Percentiles rank a stretch among this genome's conserved stretches.
These are phyloP conservation scores for Ganoderma lucidum DNA, from an alignment of 1,284 basidiomycete genomes.

Conservation along the genomic window DNA sequence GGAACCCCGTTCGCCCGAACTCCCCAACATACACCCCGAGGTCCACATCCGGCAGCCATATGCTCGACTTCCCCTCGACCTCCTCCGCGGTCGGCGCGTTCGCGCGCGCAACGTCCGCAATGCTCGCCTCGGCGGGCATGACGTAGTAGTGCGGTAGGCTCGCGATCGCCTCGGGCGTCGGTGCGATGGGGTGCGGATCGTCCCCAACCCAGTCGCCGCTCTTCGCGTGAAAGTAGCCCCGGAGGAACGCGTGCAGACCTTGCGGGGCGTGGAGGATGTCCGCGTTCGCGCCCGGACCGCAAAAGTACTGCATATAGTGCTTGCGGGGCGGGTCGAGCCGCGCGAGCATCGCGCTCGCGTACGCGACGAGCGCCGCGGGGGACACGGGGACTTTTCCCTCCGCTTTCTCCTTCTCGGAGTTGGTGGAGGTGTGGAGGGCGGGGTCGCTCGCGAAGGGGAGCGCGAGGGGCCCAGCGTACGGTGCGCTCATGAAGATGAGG, in stretches of 20 bases:
- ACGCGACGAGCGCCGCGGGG: constrained; percentile 25
- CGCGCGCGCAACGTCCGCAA: constrained; percentile 56
- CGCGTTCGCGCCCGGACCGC: constrained; percentile 52
- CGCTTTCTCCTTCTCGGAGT: background rate
- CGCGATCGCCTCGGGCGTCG: constrained; percentile 46
- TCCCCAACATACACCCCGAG: constrained; percentile 57
- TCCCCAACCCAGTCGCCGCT: constrained; percentile 61
- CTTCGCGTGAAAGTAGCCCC: constrained; percentile 67
- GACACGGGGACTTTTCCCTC: background rate
- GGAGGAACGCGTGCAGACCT: constrained; percentile 59
- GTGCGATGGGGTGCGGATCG: constrained; percentile 44
- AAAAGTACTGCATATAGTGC: constrained; percentile 64
- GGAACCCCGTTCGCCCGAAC: constrained; percentile 63
- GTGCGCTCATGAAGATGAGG: constrained; percentile 66
- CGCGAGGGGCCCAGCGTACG: constrained; percentile 56
- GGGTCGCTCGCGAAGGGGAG: constrained; percentile 35
- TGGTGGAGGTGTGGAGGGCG: constrained; percentile 13
- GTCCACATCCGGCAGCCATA: constrained; percentile 60
- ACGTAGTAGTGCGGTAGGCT: constrained; percentile 68
- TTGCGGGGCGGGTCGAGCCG: constrained; percentile 59
- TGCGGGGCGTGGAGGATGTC: constrained; percentile 52
- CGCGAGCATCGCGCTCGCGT: constrained; percentile 43
- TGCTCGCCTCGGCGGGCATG: constrained; percentile 60
- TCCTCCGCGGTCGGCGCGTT: constrained; percentile 38
- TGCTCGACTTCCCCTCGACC: constrained; percentile 39